Evolutionary conservation across 2,329 filamentous ascomycete genomes (phyloP).

Genomic region (Fusarium mundagurra): DNA sequence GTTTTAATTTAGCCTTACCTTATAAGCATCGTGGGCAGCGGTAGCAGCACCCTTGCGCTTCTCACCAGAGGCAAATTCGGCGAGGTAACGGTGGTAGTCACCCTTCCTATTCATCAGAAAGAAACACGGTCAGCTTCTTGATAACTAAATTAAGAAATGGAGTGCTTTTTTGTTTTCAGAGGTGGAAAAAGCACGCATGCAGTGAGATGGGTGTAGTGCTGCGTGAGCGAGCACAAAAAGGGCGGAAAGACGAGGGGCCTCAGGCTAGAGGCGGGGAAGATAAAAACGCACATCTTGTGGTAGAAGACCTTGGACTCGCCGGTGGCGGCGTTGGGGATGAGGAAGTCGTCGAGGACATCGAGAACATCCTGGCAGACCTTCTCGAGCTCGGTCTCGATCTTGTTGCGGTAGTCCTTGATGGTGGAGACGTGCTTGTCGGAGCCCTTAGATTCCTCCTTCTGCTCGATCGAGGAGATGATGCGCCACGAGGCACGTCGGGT

Average conservation of each 20-base stretch:
- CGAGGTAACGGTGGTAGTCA: constrained; percentile 95
- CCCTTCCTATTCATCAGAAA: constrained; percentile 73
- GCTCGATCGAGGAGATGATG: constrained; percentile 99
- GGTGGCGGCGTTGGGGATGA: constrained; percentile 95
- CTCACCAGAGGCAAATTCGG: constrained; percentile 91
- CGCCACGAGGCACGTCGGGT: constrained; percentile 98
- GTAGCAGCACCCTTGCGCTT: constrained; percentile 90
- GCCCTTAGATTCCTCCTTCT: constrained; percentile 99
- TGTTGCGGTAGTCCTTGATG: constrained; percentile 97
- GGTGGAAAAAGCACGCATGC: constrained; percentile 8
- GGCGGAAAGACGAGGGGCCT: constrained; percentile 28
- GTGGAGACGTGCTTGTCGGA: constrained; percentile 92
- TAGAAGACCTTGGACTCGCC: constrained; percentile 99
- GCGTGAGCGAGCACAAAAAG: constrained; percentile 27
- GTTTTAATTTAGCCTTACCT: constrained; percentile 67
- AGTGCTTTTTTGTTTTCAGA: neutral
- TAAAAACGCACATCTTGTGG: constrained; percentile 91
- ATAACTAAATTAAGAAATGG: constrained; percentile 5
- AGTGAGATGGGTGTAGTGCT: constrained; percentile 10
- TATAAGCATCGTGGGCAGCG: constrained; percentile 93
- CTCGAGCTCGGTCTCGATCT: constrained; percentile 98
- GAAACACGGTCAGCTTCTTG: constrained; percentile 17
- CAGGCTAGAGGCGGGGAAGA: constrained; percentile 29
- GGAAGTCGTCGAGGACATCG: constrained; percentile 88
- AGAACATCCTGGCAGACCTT: constrained; percentile 98